Base-by-base conservation (phyloP, 2,329 filamentous ascomycete genomes). In the Trichophaea hybrida region DNA sequence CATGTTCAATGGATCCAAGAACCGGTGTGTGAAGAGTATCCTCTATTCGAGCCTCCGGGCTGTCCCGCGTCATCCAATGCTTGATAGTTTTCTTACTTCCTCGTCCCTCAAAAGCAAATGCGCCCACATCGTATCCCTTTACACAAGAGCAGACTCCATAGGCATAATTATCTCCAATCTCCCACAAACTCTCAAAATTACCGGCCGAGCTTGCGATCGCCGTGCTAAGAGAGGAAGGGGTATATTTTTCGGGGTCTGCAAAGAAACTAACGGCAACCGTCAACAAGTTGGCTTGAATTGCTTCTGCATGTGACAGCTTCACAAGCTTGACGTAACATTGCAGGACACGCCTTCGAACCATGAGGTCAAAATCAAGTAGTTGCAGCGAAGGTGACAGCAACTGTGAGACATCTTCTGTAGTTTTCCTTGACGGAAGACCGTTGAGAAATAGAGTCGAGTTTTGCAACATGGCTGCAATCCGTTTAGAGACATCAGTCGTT, bases 301-400 rank as follows among this genome's bases (percentile, higher is more conserved):
- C 82, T 72, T 98, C 93, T 13, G 85, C 80, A 40, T 93, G 88
- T 68, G 88, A 94, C 55, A 94, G 79, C 67, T 88, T 90, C 17
- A 97, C 84, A 40, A 98, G 78, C 72, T 91, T 91, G 38, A 87
- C 86, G 70, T 96, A 98, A 71, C 90, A 97, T 72, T 98, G 91
- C 58, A 98, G 77, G 2, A 98, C 90, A 68, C 93, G 82, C 59
- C 93, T 80, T 67, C 94, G 85, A 10, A 95, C 88, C 88, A 97
- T 94, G 65, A 91, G 82, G 59, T 93, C 88, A 58, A 94, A 81
- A 69, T 98, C 93, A 64, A 89, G 82, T 15, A 98, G 76, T 70
- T 97, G 91, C 54, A 98, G 74, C 2, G 89, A 85, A 4, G 90
- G 88, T 0, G 86, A 86, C 31, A 97, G 75, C 53, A 88, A 80